Evolutionary conservation across 2,329 filamentous ascomycete species (phyloP).

Genomic region (Arthroderma sp.): DNA sequence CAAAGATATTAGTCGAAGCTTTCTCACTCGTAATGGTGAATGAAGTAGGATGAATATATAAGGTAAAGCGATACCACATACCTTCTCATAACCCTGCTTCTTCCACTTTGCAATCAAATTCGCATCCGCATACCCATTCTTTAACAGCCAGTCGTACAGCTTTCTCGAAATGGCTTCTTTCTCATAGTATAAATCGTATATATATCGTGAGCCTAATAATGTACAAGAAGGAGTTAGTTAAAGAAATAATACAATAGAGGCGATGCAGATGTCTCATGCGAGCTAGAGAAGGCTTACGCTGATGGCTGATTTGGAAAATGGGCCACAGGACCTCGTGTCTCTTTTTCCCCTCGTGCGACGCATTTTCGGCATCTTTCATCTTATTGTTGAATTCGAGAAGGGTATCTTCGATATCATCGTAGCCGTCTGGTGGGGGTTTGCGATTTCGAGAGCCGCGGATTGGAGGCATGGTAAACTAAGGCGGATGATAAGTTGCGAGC

Average conservation of each 20-base stretch:
- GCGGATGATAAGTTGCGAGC: neutral
- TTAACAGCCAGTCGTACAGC: slow-evolving; percentile 90
- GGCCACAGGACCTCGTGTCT: slow-evolving; percentile 93
- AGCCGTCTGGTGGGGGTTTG: slow-evolving; percentile 53
- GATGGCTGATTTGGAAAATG: slow-evolving; percentile 93
- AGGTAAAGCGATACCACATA: slow-evolving; percentile 20
- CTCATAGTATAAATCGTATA: slow-evolving; percentile 96
- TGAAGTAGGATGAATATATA: neutral
- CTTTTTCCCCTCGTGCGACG: slow-evolving; percentile 62
- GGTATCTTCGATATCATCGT: slow-evolving; percentile 56
- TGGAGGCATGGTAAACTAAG: slow-evolving; percentile 41
- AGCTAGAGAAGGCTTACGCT: slow-evolving; percentile 44
- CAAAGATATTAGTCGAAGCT: neutral
- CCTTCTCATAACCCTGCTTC: slow-evolving; percentile 98
- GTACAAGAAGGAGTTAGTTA: neutral
- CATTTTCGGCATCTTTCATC: slow-evolving; percentile 75
- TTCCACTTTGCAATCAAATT: slow-evolving; percentile 99
- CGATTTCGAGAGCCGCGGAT: slow-evolving; percentile 46
- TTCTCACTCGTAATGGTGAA: neutral
- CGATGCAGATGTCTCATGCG: neutral
- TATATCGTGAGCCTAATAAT: slow-evolving; percentile 55
- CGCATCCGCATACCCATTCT: slow-evolving; percentile 90
- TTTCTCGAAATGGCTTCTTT: slow-evolving; percentile 88
- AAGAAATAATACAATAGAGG: neutral
- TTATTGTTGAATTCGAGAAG: slow-evolving; percentile 54